Evolutionary conservation across 2,329 filamentous ascomycete genomes (phyloP).

Genomic region (Diaporthe batatas): DNA sequence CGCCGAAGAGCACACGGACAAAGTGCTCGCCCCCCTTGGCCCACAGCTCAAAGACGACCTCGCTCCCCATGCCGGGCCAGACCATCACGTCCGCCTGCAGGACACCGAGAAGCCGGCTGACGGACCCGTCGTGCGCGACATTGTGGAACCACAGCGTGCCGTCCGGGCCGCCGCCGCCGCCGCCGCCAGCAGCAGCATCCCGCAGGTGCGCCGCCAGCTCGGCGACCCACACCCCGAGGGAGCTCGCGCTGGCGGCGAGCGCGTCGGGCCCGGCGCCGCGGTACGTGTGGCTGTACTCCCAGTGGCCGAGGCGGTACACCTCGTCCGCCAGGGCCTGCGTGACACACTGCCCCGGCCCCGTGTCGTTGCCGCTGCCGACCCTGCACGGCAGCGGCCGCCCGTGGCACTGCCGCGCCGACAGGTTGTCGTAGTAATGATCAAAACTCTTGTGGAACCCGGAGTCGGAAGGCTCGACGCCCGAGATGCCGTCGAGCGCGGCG

Average conservation of each 20-base stretch:
- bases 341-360: too few species aligned
- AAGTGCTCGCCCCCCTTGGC: conserved; percentile 60
- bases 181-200: conserved; percentile 57
- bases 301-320: conserved; percentile 82
- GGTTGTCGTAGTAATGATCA: conserved; percentile 89
- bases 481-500: conserved; percentile 73
- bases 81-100: conserved; percentile 82
- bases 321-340: conserved; percentile 72
- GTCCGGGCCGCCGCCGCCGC: conserved; percentile 52
- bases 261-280: conserved; percentile 72
- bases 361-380: too few species aligned
- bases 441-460: conserved; percentile 77
- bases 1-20: conserved; percentile 77
- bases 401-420: conserved; percentile 84
- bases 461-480: conserved; percentile 70
- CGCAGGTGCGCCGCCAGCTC: conserved; percentile 78
- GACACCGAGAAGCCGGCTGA: conserved; percentile 76
- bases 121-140: conserved; percentile 82
- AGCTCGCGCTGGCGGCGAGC: conserved; percentile 71
- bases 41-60: conserved; percentile 83
- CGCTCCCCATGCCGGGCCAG: conserved; percentile 86
- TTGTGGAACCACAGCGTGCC: conserved; percentile 76
- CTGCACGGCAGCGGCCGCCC: conserved; percentile 79
- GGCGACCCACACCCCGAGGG: conserved; percentile 80
- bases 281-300: conserved; percentile 85